Conservation (phyloP, 306 rosid genomes). For the Dryas alaskensis region DNA sequence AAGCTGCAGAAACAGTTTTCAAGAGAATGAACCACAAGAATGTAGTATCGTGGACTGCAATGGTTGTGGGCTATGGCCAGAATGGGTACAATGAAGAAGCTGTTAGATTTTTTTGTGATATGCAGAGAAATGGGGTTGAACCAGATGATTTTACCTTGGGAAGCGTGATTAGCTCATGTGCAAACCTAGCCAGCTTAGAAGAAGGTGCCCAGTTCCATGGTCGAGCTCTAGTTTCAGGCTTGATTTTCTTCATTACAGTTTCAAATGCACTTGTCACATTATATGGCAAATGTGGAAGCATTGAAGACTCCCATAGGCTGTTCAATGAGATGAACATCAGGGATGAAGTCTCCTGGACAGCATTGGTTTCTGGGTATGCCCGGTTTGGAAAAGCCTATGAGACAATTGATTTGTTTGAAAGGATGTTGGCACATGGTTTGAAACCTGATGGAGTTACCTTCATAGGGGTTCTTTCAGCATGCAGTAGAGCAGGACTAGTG, state of each 20-base stretch:
- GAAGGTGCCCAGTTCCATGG: constrained; percentile 93
- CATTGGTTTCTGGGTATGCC: constrained; percentile 83
- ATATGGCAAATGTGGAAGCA: constrained; percentile 86
- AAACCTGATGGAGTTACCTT: constrained; percentile 84
- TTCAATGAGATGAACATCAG: constrained; percentile 62
- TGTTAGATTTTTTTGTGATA: constrained; percentile 63
- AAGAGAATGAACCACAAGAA: constrained; percentile 67
- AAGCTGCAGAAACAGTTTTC: constrained; percentile 71
- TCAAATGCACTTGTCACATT: constrained; percentile 84
- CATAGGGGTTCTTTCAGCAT: constrained; percentile 91
- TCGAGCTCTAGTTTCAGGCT: constrained; percentile 71
- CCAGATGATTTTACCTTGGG: constrained; percentile 86
- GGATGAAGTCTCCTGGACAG: constrained; percentile 94
- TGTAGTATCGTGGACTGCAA: constrained; percentile 87
- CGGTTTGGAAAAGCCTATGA: constrained; percentile 76
- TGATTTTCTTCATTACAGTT: constrained; percentile 62
- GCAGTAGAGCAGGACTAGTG: constrained; percentile 87
- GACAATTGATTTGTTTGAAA: constrained; percentile 65
- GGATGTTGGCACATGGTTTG: constrained; percentile 59
- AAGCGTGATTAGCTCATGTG: constrained; percentile 87
- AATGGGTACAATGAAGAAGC: constrained; percentile 87
- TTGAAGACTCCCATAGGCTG: constrained; percentile 55
- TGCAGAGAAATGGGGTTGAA: constrained; percentile 72
- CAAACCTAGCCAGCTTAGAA: constrained; percentile 90
- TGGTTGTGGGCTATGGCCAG: constrained; percentile 92